Percentiles rank a stretch among this genome's conserved stretches.
phyloP scores from a whole-genome alignment of 495 filamentous ascomycete genomes.

The Trypethelium eluteriae region DNA sequence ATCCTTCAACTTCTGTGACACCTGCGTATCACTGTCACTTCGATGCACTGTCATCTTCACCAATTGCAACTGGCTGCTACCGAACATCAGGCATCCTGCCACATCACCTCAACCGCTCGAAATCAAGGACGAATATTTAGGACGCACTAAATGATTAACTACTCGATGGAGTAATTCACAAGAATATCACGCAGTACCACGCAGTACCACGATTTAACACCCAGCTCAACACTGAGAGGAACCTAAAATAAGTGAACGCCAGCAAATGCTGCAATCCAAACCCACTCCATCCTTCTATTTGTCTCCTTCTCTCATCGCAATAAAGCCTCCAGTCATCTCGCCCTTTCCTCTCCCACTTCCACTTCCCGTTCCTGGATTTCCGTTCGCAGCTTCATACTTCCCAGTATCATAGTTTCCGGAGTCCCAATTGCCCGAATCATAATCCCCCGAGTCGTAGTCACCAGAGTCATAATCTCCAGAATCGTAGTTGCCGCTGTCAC shows the following conservation, averaged over 20 bases:
- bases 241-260: not conserved
- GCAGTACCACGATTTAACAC: not conserved
- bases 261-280: not conserved
- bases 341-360: not conserved
- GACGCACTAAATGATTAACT: not conserved
- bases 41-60: not conserved
- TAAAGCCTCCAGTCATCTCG: not conserved
- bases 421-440: not conserved
- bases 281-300: not conserved
- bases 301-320: not conserved
- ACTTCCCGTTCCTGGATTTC: not conserved
- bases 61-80: not conserved
- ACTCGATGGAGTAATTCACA: not conserved
- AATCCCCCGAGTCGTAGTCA: conserved; percentile 1
- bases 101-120: not conserved
- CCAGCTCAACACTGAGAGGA: not conserved
- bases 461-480: conserved; percentile 6
- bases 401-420: conserved; percentile 2
- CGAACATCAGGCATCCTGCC: not conserved
- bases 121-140: not conserved
- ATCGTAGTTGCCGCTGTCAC: not conserved
- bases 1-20: not conserved
- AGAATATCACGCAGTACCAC: no score
- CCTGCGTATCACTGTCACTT: no score
- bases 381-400: conserved; percentile 1